Evolutionary conservation across 1,284 basidiomycete species (phyloP).

Genomic region (Omphalotus olearius): DNA sequence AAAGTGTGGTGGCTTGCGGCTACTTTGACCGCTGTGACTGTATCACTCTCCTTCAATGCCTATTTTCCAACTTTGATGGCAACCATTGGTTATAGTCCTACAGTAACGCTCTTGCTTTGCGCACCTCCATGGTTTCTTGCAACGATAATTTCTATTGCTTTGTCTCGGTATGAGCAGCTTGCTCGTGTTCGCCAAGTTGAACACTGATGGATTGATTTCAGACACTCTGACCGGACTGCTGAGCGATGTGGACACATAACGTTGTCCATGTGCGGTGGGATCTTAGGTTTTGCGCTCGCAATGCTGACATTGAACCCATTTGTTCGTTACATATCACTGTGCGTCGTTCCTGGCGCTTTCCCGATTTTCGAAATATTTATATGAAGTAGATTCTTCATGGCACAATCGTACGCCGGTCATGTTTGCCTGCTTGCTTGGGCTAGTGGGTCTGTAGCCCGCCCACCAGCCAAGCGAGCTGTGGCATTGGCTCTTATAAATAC

Average conservation of each 20-base stretch:
- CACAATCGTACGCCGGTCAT: conserved; percentile 58
- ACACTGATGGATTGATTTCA: conserved; percentile 19
- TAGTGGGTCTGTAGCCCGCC: conserved; percentile 61
- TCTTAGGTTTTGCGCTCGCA: conserved; percentile 74
- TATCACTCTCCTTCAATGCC: conserved; percentile 59
- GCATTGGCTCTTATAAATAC: conserved; percentile 72
- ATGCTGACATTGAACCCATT: conserved; percentile 63
- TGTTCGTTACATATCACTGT: conserved; percentile 72
- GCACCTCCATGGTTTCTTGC: conserved; percentile 78
- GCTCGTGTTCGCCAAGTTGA: neutral
- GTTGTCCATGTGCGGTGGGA: conserved; percentile 50
- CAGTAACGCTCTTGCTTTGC: conserved; percentile 67
- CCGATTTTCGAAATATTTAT: neutral
- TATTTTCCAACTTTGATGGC: conserved; percentile 66
- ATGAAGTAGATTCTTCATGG: conserved; percentile 3
- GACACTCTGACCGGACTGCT: conserved; percentile 66
- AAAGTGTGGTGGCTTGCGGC: conserved; percentile 73
- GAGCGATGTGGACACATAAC: conserved; percentile 68
- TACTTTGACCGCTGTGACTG: conserved; percentile 40
- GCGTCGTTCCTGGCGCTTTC: neutral
- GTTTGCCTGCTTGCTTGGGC: conserved; percentile 71
- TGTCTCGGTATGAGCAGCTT: conserved; percentile 38
- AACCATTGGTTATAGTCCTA: conserved; percentile 65
- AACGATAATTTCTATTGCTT: conserved; percentile 44
- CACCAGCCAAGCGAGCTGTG: conserved; percentile 74